Base-by-base conservation (phyloP, 176 grass and related monocot genomes). In the Paspalum notatum region DNA sequence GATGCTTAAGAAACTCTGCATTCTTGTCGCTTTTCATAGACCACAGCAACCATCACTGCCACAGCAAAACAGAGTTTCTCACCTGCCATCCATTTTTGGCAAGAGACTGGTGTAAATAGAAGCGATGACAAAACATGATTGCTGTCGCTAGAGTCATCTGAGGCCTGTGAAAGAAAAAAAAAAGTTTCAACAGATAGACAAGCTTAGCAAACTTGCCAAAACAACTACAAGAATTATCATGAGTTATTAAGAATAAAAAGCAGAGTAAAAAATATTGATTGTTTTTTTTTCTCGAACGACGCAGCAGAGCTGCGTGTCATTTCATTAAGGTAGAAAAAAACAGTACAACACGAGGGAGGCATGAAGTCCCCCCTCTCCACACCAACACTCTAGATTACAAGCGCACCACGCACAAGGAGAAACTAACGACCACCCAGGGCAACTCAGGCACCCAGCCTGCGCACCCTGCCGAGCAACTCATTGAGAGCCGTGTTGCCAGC, bases 61-160 rank as follows among this genome's bases (percentile, higher is more conserved):
- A 75, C 44, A 77, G 66, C 53, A 48, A 72, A 70, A 66, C 12
- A 48, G 8, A 75, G 57, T 32, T 87, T 47, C 93, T 82, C 84
- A 97, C 91, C 87, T 97, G 89, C 94, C 91, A 97, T 48, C 88
- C 89, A 88, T 97, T 91, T 86, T 97, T 91, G 59, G 87, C 84
- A 85, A 87, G 91, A 27, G 94, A 94, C 64, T 97, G 91, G 45
- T 91, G 91, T 54, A 91, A 69, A 81, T 93, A 97, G 76, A 97
- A 94, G 11, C 91, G 86, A 86, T 94, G 89, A 53, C 91, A 94
- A 81, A 91, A 86, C 74, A 93, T 86, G 62, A 91, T 83, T 26
- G 91, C 79, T 10, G 91, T 91, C 1, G 91, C 89, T 68, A 89
- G 87, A 6, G 85, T 85, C 68, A 97, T 80, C 78, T 87, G 87